Base-by-base conservation (phyloP, 1,139 yeast genomes). In the Saccharomyces hybrid region DNA sequence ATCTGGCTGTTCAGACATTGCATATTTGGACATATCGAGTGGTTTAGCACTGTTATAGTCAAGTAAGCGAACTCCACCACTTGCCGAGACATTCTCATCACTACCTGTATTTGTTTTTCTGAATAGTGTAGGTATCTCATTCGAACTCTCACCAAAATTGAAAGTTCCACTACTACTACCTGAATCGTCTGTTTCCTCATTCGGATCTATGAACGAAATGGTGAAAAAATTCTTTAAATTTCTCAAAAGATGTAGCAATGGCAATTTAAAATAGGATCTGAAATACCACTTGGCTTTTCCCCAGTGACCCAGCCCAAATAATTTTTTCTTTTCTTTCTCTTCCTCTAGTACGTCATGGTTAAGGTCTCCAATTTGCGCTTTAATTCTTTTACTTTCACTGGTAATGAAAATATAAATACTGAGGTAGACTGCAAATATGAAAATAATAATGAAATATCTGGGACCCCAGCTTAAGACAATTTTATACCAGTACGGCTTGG, bases 401-500 rank as follows among this genome's bases (percentile, higher is more conserved):
- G 83, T 77, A 34, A 90, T 95, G 65, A 85, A 88, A 58, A 82
- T 71, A 71, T 90, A 90, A 56, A 90, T 85, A 52, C 84, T 75
- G 50, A 82, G 75, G 70, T 90, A 90, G 50, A 88, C 81, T 26
- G 78, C 71, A 53, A 88, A 66, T 63, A 90, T 87, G 34, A 79
- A 67, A 13, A 86, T 67, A 57, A 87, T 77, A 53, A 90, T 80
- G 56, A 81, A 68, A 67, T 83, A 89, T 49, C 97, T 76, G 2
- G 96, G 93, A 1, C 82, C 84, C 96, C 96, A 90, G 59, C 91
- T 81, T 52, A 90, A 73, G 1, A 78, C 90, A 50, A 86, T 67
- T 55, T 90, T 76, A 66, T 83, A 84, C 95, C 95, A 89, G 9
- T 78, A 68, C 0, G 95, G 96, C 2, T 74, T 62, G 53, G 82